A percentile compares a stretch with the other conserved stretches of the same genome.
These are phyloP conservation scores for Biscogniauxia marginata DNA, from an alignment of 2,329 filamentous ascomycete genomes.

Conservation along the genomic window DNA sequence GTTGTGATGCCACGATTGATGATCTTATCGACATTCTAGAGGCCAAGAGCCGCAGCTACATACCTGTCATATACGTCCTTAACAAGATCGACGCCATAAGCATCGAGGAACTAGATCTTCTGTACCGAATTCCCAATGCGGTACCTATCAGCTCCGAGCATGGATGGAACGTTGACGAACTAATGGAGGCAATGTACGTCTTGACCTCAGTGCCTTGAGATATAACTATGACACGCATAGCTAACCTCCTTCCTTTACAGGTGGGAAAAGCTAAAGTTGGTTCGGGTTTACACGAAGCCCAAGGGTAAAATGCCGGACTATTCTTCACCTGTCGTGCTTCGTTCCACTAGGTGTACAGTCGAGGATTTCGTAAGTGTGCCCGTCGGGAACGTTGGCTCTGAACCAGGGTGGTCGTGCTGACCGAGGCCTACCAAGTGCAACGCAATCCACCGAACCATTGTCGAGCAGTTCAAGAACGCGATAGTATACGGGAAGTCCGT, in stretches of 20 bases:
- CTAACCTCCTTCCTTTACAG: constrained; percentile 34
- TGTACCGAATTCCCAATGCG: constrained; percentile 95
- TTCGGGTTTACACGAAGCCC: constrained; percentile 95
- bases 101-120: constrained; percentile 92
- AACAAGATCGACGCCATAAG: constrained; percentile 99
- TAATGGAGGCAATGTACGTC: constrained; percentile 84
- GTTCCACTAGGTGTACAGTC: constrained; percentile 78
- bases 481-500: constrained; percentile 97
- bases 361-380: constrained; percentile 85
- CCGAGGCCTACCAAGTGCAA: constrained; percentile 69
- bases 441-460: constrained; percentile 91
- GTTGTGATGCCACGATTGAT: constrained; percentile 95
- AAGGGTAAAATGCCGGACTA: constrained; percentile 96
- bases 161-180: constrained; percentile 96
- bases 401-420: constrained; percentile 30
- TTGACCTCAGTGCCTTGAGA: constrained; percentile 3
- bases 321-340: constrained; percentile 83
- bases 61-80: constrained; percentile 97
- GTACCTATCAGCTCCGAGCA: constrained; percentile 97
- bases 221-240: constrained; percentile 13
- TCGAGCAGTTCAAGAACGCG: constrained; percentile 92
- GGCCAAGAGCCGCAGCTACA: constrained; percentile 91
- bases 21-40: constrained; percentile 96
- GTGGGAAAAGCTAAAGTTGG: constrained; percentile 92
- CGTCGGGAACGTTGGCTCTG: constrained; percentile 16